phyloP scores from a whole-genome alignment of 1,284 basidiomycete genomes.

The Leccinum subspadiceum region DNA sequence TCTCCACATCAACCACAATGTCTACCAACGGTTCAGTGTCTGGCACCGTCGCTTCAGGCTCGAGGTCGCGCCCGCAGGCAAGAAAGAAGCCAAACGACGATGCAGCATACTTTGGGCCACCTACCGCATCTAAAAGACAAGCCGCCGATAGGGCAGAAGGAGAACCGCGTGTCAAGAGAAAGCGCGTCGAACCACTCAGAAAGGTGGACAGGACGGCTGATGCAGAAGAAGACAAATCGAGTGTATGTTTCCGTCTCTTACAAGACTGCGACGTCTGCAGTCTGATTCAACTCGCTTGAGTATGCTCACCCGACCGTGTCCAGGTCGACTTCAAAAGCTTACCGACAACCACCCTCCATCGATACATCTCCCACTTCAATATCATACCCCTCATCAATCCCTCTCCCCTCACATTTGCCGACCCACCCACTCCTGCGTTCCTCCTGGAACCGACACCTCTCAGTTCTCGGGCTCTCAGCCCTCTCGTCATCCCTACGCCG shows the following conservation, averaged over 20 bases:
- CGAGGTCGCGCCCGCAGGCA: conserved; percentile 56
- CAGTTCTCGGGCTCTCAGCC: conserved; percentile 48
- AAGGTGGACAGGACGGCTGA: conserved; percentile 26
- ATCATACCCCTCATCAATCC: conserved; percentile 67
- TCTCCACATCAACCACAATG: conserved; percentile 27
- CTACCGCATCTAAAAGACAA: conserved; percentile 50
- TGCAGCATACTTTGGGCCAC: conserved; percentile 61
- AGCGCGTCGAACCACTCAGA: conserved; percentile 50
- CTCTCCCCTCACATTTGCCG: conserved; percentile 59
- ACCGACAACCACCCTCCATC: conserved; percentile 56
- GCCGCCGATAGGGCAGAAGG: conserved; percentile 61
- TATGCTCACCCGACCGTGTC: conserved; percentile 17
- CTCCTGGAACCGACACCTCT: conserved; percentile 51
- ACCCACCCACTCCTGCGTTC: conserved; percentile 64
- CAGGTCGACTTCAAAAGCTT: conserved; percentile 73
- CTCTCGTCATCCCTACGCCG: conserved; percentile 44
- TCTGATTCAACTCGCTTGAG: neutral
- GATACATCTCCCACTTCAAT: conserved; percentile 68
- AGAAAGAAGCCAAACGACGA: conserved; percentile 62
- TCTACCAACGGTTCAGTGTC: conserved; percentile 33
- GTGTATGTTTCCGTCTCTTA: conserved; percentile 33
- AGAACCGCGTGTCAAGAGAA: conserved; percentile 67
- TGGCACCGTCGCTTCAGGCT: conserved; percentile 38
- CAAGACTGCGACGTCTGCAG: neutral
- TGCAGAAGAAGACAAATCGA: conserved; percentile 38